Percentiles rank a stretch among this genome's conserved stretches.
phyloP scores from a whole-genome alignment of 768 basidiomycete genomes.

The Tephrocybe sp. region DNA sequence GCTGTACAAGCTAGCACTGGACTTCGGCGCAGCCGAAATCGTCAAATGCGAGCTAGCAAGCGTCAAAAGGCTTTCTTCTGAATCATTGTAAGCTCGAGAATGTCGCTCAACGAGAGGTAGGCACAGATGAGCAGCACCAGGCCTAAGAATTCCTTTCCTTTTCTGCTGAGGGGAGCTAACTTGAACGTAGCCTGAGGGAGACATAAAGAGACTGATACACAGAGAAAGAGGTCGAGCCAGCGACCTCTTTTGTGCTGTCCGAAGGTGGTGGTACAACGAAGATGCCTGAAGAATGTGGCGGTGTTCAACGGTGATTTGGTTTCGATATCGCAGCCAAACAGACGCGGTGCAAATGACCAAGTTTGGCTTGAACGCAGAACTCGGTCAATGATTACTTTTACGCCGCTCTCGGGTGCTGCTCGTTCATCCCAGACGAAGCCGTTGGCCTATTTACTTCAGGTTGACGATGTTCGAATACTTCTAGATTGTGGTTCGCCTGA shows the following conservation, averaged over 20 bases:
- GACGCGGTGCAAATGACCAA: background rate
- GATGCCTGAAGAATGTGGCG: background rate
- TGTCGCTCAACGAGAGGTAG: slow-evolving; percentile 15
- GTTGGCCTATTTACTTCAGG: slow-evolving; percentile 83
- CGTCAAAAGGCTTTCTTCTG: slow-evolving; percentile 14
- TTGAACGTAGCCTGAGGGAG: slow-evolving; percentile 8
- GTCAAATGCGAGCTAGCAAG: slow-evolving; percentile 16
- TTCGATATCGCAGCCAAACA: slow-evolving; percentile 16
- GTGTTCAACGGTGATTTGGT: slow-evolving; percentile 22
- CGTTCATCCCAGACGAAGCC: slow-evolving; percentile 63
- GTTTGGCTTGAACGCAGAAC: background rate
- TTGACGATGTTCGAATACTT: slow-evolving; percentile 92
- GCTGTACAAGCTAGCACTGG: slow-evolving; percentile 23
- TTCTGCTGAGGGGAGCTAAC: slow-evolving; percentile 1
- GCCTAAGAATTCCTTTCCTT: slow-evolving; percentile 12
- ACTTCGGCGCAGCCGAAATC: slow-evolving; percentile 16
- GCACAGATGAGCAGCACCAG: slow-evolving; percentile 11
- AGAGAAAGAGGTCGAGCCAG: slow-evolving; percentile 13
- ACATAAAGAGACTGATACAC: slow-evolving; percentile 1
- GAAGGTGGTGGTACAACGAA: background rate
- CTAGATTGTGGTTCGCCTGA: slow-evolving; percentile 95
- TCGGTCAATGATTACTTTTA: slow-evolving; percentile 86
- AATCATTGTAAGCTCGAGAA: background rate
- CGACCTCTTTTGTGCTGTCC: slow-evolving; percentile 12
- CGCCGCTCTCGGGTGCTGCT: slow-evolving; percentile 85